phyloP scores from a whole-genome alignment of 768 basidiomycete genomes.

The Boletus reticuloceps region DNA sequence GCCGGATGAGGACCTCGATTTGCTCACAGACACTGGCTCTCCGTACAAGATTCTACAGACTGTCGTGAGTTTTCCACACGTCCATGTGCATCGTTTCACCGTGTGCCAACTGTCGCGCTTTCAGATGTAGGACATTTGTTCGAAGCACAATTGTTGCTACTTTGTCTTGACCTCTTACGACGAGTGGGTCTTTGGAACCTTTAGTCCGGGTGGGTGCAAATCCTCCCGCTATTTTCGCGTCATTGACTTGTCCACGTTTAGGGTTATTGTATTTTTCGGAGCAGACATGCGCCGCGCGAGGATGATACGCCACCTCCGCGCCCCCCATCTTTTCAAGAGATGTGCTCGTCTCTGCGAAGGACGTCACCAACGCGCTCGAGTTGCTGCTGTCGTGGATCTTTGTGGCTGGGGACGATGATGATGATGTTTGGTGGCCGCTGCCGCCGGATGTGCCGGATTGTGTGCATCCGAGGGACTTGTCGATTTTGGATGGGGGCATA shows the following conservation, averaged over 20 bases:
- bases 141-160: conserved; percentile 4
- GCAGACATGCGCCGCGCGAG: conserved; percentile 8
- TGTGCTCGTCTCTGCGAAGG: not conserved
- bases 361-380: not conserved
- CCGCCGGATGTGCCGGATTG: not conserved
- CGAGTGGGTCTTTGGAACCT: conserved; percentile 17
- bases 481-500: not conserved
- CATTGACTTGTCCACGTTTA: no score
- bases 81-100: not conserved
- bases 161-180: conserved; percentile 18
- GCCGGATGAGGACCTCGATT: conserved; percentile 4
- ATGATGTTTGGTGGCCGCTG: not conserved
- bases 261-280: not conserved
- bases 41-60: conserved; percentile 10
- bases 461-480: not conserved
- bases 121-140: conserved; percentile 19
- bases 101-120: not conserved
- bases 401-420: not conserved
- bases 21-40: not conserved
- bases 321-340: not conserved
- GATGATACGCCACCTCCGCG: conserved; percentile 3
- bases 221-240: no score
- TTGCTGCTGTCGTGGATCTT: no score
- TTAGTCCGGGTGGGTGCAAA: not conserved
- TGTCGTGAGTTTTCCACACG: conserved; percentile 3